Evolutionary conservation across 1,139 yeast genomes (phyloP), one percentile per base, ranked within the genome.

Genomic region (Saccharomyces hybrid): DNA sequence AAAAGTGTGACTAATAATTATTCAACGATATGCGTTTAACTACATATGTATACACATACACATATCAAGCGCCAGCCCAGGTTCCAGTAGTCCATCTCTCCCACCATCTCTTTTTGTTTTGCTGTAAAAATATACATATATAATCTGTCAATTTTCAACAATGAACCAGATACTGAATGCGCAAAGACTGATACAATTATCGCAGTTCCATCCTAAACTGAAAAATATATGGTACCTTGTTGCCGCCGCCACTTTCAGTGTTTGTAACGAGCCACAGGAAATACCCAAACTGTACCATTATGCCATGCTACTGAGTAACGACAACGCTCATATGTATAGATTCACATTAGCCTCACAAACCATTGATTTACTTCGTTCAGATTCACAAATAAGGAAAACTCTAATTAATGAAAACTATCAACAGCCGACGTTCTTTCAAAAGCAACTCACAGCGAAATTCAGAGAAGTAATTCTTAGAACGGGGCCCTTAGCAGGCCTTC

Each of bases 181-280:
- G 0, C 84, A 83, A 57, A 74, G 93, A 57, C 75, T 88, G 25
- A 78, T 79, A 0, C 76, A 76, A 56, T 71, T 89, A 42, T 71
- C 82, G 0, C 64, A 73, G 5, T 73, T 84, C 75, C 66, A 66
- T 52, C 73, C 88, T 57, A 72, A 76, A 67, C 68, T 86, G 68
- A 63, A 80, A 71, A 57, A 70, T 63, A 68, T 80, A 30, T 90
- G 97, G 97, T 88, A 83, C 65, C 74, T 77, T 50, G 74, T 89
- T 20, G 93, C 96, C 0, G 88, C 95, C 14, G 88, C 95, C 0
- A 81, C 95, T 25, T 78, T 90, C 56, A 82, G 93, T 2, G 93
- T 85, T 9, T 83, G 93, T 64, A 90, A 90, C 66, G 81, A 79
- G 58, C 95, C 97, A 0, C 81, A 84, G 52, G 96, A 88, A 60